Evolutionary conservation across 208 protist genomes (phyloP), one percentile per base, ranked within the genome.

Genomic region (Leishmania lainsoni): DNA sequence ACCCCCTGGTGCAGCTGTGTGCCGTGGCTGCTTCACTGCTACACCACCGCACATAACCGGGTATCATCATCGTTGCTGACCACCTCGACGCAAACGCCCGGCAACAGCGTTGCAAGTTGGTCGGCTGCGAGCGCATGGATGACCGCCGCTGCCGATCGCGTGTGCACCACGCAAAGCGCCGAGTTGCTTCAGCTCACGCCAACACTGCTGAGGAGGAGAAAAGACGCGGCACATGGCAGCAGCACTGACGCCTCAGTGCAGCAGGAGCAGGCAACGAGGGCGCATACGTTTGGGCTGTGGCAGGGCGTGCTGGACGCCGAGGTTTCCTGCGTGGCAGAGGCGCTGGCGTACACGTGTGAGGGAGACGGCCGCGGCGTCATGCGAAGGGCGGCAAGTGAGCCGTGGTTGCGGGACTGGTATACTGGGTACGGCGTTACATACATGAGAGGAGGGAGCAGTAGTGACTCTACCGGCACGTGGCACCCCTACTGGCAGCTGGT

Each of bases 81-180:
- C 1, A 48, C 65, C 17, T 71, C 48, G 45, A n/a, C 26, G 70
- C 70, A 39, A 22, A 39, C n/a, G 48, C n/a, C 22, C 52, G 32
- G 49, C 17, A 29, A n/a, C 32, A 20, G 29, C 32, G 72, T 17
- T 65, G 72, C 9, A 16, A 42, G 22, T n/a, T 85, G 76, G 81
- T 49, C 81, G 32, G 8, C 73, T 8, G 81, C 77, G 0, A 85
- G 81, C 75, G 81, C 52, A 32, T 88, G 86, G 86, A 73, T 83
- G 76, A 84, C 86, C 29, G 26, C 79, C 58, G 86, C 86, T 0
- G 82, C 82, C 0, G 86, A 89, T 78, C 75, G 81, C 26, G 79
- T 89, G 32, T 89, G 86, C 68, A 82, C 86, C 45, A 78, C 81
- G 14, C 59, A 80, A 63, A 56, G 63, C 45, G 26, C 5, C 4